phyloP scores from a whole-genome alignment of 2,329 filamentous ascomycete species.

The Cadophora gregata region DNA sequence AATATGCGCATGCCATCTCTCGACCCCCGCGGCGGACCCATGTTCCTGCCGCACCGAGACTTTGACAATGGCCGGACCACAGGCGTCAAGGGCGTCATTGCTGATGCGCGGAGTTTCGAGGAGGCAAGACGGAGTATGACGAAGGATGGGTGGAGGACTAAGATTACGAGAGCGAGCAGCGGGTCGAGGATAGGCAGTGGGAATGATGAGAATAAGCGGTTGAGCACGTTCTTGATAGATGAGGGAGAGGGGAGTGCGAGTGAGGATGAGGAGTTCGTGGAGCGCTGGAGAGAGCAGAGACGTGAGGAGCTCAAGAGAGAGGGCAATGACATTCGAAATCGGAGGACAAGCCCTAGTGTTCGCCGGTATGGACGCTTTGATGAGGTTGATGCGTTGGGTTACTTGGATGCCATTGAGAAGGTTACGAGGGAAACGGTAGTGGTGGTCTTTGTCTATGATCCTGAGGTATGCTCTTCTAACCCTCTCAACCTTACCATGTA shows the following conservation, averaged over 20 bases:
- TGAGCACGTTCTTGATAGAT: conserved; percentile 37
- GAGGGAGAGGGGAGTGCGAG: conserved; percentile 46
- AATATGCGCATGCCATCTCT: conserved; percentile 69
- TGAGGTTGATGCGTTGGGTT: conserved; percentile 86
- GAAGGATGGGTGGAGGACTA: conserved; percentile 32
- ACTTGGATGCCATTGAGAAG: conserved; percentile 95
- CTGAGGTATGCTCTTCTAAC: conserved; percentile 66
- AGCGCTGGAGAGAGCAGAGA: conserved; percentile 82
- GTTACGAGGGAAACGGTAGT: conserved; percentile 81
- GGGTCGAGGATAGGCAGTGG: conserved; percentile 21
- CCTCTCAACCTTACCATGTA: conserved; percentile 15
- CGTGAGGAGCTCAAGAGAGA: conserved; percentile 77
- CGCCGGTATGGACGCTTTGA: conserved; percentile 81
- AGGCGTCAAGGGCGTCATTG: conserved; percentile 86
- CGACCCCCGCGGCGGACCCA: conserved; percentile 50
- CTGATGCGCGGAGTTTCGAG: conserved; percentile 80
- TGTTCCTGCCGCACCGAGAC: conserved; percentile 66
- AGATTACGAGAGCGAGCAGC: conserved; percentile 60
- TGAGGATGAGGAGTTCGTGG: conserved; percentile 81
- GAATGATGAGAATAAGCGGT: conserved; percentile 31
- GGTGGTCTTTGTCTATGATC: conserved; percentile 92
- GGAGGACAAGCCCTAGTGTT: conserved; percentile 77
- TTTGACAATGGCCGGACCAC: conserved; percentile 75
- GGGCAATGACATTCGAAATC: conserved; percentile 61
- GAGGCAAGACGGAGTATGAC: conserved; percentile 57